Percentiles rank a stretch among this genome's conserved stretches.
phyloP scores from a whole-genome alignment of 768 basidiomycete species.

The Cystobasidium onofrii region DNA sequence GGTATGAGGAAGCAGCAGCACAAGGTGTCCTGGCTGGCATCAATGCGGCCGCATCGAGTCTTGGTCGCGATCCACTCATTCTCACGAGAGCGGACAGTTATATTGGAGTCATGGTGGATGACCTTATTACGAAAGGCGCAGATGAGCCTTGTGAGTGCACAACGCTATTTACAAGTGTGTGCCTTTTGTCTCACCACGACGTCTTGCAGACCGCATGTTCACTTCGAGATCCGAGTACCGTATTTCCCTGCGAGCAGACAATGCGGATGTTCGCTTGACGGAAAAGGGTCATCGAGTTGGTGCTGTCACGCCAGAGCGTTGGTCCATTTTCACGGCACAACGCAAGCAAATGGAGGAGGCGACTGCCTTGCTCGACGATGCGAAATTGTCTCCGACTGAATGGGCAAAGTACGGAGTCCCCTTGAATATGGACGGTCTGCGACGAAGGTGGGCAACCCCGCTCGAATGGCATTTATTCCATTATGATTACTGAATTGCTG shows the following conservation, averaged over 20 bases:
- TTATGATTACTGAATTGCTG: neutral
- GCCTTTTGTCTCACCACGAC: neutral
- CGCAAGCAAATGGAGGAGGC: conserved; percentile 31
- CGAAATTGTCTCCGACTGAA: conserved; percentile 32
- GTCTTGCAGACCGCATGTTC: conserved; percentile 72
- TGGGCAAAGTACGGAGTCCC: conserved; percentile 47
- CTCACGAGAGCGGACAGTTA: conserved; percentile 78
- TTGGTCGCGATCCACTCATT: conserved; percentile 52
- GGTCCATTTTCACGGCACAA: conserved; percentile 35
- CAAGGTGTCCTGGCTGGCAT: conserved; percentile 82
- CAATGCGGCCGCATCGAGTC: conserved; percentile 70
- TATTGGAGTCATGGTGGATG: conserved; percentile 85
- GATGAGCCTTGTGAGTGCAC: conserved; percentile 72
- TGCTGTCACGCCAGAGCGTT: conserved; percentile 50
- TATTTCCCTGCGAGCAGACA: conserved; percentile 77
- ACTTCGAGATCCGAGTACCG: conserved; percentile 84
- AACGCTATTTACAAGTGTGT: neutral
- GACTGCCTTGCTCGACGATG: conserved; percentile 31
- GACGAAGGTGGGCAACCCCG: conserved; percentile 48
- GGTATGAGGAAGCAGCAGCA: conserved; percentile 88
- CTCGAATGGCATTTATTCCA: neutral
- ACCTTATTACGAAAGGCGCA: conserved; percentile 75
- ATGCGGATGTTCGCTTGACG: conserved; percentile 75
- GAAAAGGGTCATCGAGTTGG: conserved; percentile 56
- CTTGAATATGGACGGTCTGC: conserved; percentile 49